Evolutionary conservation across 1,284 basidiomycete species (phyloP).

Genomic region (Porodaedalea pini): DNA sequence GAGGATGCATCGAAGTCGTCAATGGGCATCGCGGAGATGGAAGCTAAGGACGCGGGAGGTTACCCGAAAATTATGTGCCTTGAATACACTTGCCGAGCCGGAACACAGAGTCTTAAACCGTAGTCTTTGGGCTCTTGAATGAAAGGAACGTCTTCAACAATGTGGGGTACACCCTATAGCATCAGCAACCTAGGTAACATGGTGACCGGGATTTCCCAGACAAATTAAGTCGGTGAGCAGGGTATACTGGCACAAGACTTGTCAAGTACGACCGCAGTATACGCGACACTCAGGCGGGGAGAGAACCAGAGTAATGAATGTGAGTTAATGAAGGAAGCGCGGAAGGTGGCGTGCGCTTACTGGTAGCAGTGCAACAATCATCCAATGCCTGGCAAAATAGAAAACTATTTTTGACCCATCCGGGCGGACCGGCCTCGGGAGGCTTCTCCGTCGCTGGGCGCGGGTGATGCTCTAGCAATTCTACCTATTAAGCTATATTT

Average conservation of each 20-base stretch:
- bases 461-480: background rate
- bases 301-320: background rate
- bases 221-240: too few species aligned
- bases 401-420: background rate
- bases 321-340: background rate
- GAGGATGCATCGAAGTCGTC: background rate
- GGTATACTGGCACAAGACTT: too few species aligned
- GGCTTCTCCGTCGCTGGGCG: background rate
- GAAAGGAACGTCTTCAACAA: background rate
- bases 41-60: background rate
- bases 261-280: too few species aligned
- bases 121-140: background rate
- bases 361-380: too few species aligned
- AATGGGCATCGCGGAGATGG: background rate
- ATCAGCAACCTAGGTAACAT: background rate
- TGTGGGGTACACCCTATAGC: background rate
- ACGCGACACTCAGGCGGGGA: too few species aligned
- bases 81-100: background rate
- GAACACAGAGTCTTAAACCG: background rate
- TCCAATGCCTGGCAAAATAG: too few species aligned
- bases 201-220: background rate
- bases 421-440: conserved; percentile 2
- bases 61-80: background rate
- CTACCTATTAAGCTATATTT: background rate
- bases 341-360: too few species aligned